Evolutionary conservation across 345 rosid genomes (phyloP), one percentile per base, ranked within the genome.

Genomic region (rapeseed (Brassica napus)): DNA sequence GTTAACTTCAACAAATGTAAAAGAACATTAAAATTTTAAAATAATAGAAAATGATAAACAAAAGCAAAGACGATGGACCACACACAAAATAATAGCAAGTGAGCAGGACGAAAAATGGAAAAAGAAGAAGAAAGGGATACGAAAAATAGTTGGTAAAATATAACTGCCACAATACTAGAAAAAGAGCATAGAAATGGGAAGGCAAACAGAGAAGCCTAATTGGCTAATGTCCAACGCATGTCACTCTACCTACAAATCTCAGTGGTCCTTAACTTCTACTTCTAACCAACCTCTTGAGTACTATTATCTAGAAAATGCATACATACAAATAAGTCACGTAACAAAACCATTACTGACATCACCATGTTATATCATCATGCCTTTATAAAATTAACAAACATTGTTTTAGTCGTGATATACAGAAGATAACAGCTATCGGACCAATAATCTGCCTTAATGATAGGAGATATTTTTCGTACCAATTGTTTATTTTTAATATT

Each of bases 211-310:
- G 69, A 1, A 69, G 21, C 65, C 75, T 69, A 62, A 70, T 2
- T 62, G 57, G 57, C 70, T 77, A 69, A 14, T 70, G 63, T 77
- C 80, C 65, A 69, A 77, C 65, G 62, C 59, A 76, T 76, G 47
- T 39, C 6, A 39, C 65, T 28, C 65, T 58, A 75, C 59, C 67
- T 67, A 60, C 69, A 62, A 61, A 49, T n/a, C 64, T 77, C 47
- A 77, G 65, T 42, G 28, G 70, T 62, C 55, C 80, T 34, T 49
- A 61, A 54, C 74, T 21, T 68, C 79, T 60, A 11, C 18, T 77
- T 59, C 62, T 76, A 11, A 69, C 69, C 69, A 68, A 31, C 54
- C 16, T 76, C 63, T 69, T 26, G 39, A 65, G 28, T 37, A 55
- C 57, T 32, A 57, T 75, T 74, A 34, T 75, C 37, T 65, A 18